Conservation (phyloP, 176 grass and related monocot species). For the Oryza glumipatula region DNA sequence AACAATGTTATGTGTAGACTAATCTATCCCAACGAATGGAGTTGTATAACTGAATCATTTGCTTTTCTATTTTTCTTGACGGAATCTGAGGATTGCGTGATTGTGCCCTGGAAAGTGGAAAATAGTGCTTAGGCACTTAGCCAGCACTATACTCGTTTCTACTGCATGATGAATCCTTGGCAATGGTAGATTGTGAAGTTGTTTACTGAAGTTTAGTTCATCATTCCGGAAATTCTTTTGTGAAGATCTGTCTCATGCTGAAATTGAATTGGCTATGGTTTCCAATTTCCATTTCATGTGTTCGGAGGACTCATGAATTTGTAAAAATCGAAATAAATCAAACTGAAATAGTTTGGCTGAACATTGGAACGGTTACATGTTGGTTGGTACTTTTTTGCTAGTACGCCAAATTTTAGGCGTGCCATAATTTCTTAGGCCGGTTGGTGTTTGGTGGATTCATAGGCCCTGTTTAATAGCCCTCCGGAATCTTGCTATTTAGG, state of each 20-base stretch:
- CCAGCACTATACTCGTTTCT: background rate
- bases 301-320: background rate
- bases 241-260: background rate
- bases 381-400: no score
- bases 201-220: background rate
- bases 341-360: background rate
- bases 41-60: conserved; percentile 12
- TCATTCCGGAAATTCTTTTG: background rate
- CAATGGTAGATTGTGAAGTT: background rate
- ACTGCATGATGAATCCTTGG: background rate
- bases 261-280: background rate
- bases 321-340: background rate
- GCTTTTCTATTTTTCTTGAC: background rate
- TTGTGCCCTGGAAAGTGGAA: background rate
- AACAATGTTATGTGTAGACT: background rate
- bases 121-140: background rate
- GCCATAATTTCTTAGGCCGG: no score
- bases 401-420: no score
- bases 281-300: background rate
- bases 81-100: background rate
- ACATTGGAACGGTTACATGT: no score
- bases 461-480: no score
- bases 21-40: background rate
- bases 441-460: no score
- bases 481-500: no score